Evolutionary conservation across 441 rosid genomes (phyloP).

Genomic region (Flueggea neowawraea): DNA sequence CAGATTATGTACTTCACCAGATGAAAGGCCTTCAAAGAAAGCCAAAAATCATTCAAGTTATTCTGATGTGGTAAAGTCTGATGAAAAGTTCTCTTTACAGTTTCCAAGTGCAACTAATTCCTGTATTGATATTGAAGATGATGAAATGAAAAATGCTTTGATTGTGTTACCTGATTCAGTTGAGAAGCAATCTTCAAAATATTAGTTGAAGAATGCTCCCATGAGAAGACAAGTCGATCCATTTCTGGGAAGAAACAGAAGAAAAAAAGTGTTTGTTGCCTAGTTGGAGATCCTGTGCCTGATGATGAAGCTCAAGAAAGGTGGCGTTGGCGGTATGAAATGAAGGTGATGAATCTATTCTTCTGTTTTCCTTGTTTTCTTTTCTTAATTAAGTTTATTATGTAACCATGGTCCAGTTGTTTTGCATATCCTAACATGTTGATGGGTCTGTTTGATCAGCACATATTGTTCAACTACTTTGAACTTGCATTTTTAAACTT

Average conservation of each 20-base stretch:
- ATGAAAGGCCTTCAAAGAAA: conserved; percentile 40
- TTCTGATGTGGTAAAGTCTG: conserved; percentile 21
- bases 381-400: not conserved
- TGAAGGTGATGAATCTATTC: conserved; percentile 50
- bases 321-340: conserved; percentile 90
- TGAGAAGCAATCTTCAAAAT: conserved; percentile 24
- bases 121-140: conserved; percentile 16
- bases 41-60: conserved; percentile 18
- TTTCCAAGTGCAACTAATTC: conserved; percentile 20
- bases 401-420: too few species aligned
- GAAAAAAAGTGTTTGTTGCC: conserved; percentile 20
- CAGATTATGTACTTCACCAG: conserved; percentile 13
- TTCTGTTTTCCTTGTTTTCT: conserved; percentile 7
- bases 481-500: too few species aligned
- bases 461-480: too few species aligned
- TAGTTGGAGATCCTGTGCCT: conserved; percentile 75
- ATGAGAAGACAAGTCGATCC: conserved; percentile 22
- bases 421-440: too few species aligned
- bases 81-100: conserved; percentile 21
- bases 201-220: not conserved
- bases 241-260: conserved; percentile 21
- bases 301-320: conserved; percentile 68
- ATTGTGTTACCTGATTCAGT: conserved; percentile 15
- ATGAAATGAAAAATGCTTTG: conserved; percentile 10
- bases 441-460: too few species aligned